Evolutionary conservation across 257 asterid species (phyloP), one percentile per base, ranked within the genome.

Genomic region (Gentiana straminea): DNA sequence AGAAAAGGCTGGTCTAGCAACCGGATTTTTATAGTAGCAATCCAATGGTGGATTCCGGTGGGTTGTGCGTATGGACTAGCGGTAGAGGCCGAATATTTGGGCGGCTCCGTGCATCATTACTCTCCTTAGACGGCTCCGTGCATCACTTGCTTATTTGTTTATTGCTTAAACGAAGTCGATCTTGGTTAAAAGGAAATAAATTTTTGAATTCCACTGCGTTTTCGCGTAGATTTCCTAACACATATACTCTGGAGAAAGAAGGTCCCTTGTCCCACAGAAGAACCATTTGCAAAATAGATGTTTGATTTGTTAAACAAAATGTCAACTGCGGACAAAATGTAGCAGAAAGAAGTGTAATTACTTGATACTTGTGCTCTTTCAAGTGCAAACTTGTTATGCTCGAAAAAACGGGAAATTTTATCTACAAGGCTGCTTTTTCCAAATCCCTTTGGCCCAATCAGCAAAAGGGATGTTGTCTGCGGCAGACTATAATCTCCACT

Each of bases 351-450:
- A n/a, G n/a, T n/a, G n/a, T n/a, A 34, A 43, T 5, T 79, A 81
- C 97, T 63, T 33, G 93, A 84, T 44, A 80, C 89, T 79, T 82
- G 94, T 7, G 97, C 96, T 66, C 94, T 81, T 59, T 69, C 76
- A 33, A 95, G 71, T 62, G 57, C 59, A 63, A 71, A 76, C 5
- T 55, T 34, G 34, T 75, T 65, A 36, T 69, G 66, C 58, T 80
- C 94, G 10, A 86, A 68, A 37, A 72, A 74, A 52, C 60, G 62
- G 35, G 90, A 90, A 24, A 86, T 76, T 58, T 72, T 86, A 83
- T 86, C 86, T 33, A 90, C 69, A n/a, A 86, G 94, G 58, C 82
- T 82, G 75, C 96, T 90, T 76, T 89, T 90, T 33, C 97, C 94
- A 33, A 94, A 84, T 66, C 85, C 89, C 64, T 63, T 73, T 33